Evolutionary conservation across 495 filamentous ascomycete species (phyloP).

Genomic region (Astrothelium macrocarpum): DNA sequence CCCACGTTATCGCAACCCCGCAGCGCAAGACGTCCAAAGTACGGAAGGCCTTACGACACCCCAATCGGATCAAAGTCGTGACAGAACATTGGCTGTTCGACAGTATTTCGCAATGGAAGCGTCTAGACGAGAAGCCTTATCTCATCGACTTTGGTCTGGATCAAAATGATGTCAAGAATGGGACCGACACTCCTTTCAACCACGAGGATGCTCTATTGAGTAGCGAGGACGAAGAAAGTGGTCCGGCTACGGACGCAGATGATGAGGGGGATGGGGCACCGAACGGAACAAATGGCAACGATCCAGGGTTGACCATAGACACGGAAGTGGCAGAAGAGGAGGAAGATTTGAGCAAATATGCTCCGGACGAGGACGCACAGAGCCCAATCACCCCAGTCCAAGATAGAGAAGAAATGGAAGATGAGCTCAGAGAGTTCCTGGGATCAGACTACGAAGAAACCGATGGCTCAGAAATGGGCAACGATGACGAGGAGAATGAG

Average conservation of each 20-base stretch:
- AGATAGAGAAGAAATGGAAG: slow-evolving; percentile 55
- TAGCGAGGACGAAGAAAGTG: slow-evolving; percentile 8
- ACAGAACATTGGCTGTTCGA: slow-evolving; percentile 80
- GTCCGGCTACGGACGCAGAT: slow-evolving; percentile 6
- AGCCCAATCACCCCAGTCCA: slow-evolving; percentile 38
- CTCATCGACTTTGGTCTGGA: slow-evolving; percentile 35
- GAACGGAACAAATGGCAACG: slow-evolving; percentile 18
- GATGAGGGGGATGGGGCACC: slow-evolving; percentile 12
- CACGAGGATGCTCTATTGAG: slow-evolving; percentile 7
- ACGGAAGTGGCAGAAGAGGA: slow-evolving; percentile 24
- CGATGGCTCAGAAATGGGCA: slow-evolving; percentile 33
- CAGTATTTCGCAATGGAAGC: slow-evolving; percentile 68
- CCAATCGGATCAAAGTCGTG: slow-evolving; percentile 73
- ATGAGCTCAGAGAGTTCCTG: slow-evolving; percentile 71
- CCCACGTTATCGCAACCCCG: slow-evolving; percentile 60
- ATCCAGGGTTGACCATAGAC: slow-evolving; percentile 17
- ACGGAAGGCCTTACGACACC: slow-evolving; percentile 55
- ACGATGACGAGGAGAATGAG: slow-evolving; percentile 32
- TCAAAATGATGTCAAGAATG: slow-evolving; percentile 9
- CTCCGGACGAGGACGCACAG: slow-evolving; percentile 26
- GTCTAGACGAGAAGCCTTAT: slow-evolving; percentile 65
- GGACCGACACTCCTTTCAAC: slow-evolving; percentile 12
- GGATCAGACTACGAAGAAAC: slow-evolving; percentile 51
- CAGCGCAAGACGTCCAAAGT: slow-evolving; percentile 81
- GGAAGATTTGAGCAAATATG: slow-evolving; percentile 9